Base-by-base conservation (phyloP, 805 yeast genomes). In the Diddensiella santjacobensis region DNA sequence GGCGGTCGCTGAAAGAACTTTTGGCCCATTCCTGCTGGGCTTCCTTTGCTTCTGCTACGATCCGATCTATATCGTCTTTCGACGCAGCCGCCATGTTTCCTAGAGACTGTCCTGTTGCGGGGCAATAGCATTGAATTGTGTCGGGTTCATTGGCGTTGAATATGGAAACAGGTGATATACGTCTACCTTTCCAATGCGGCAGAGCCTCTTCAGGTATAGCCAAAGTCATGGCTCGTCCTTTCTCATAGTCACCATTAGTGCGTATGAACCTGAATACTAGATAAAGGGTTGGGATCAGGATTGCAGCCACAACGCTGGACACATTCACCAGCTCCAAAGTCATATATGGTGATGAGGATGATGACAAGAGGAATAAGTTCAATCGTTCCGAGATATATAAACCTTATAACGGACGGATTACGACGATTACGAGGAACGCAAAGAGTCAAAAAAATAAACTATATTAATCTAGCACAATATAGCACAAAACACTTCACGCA, bases 51-150 rank as follows among this genome's bases (percentile, higher is more conserved):
- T 57, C 55, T n/a, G 56, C 55, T 17, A 93, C 79, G 48, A 80
- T 74, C 3, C 59, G 56, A 62, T 91, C 91, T 65, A 93, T 85
- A 40, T 88, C 93, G 2, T 74, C 75, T 41, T 71, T 72, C n/a
- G 83, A 68, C 48, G 80, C 78, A 1, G 87, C 81, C 42, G 74
- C 69, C 57, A 81, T 83, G 19, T 81, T 73, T 1, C 96, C 98
- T 55, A 91, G 71, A 53, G 71, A 81, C 67, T 88, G 96, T 29
- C 96, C 95, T 0, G 98, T 93, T 0, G 98, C 96, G 2, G 99
- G 99, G 68, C 99, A 91, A 64, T 87, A 84, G 52, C 90, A 80
- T 61, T 87, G 90, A 52, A 91, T 86, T 54, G 67, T 72, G 18
- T 70, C 73, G 2, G 91, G 86, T 46, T 84, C 89, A 20, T 75